Conservation (phyloP, 345 rosid genomes). For the Erysimum cheiranthoides region DNA sequence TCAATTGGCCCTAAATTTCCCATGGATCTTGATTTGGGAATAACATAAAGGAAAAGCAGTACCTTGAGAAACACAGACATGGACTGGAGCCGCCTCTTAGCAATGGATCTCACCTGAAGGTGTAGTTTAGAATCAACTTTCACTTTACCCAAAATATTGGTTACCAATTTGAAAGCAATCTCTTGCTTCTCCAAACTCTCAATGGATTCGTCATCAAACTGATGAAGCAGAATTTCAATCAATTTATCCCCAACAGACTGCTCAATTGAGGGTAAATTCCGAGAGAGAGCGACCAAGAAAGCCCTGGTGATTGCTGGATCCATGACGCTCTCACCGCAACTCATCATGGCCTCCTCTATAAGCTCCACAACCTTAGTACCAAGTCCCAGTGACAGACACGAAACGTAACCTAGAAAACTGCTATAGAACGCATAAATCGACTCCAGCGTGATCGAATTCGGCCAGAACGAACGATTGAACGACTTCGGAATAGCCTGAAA, state of each 20-base stretch:
- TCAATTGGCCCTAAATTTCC: no score
- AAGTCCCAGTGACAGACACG: slow-evolving; percentile 56
- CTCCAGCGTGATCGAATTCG: slow-evolving; percentile 59
- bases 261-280: slow-evolving; percentile 61
- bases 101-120: slow-evolving; percentile 64
- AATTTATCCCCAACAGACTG: slow-evolving; percentile 60
- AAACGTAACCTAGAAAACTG: slow-evolving; percentile 62
- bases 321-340: slow-evolving; percentile 30
- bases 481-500: slow-evolving; percentile 60
- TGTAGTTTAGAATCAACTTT: slow-evolving; percentile 60
- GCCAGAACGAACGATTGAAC: slow-evolving; percentile 71
- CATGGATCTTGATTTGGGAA: no score
- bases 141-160: slow-evolving; percentile 58
- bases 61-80: slow-evolving; percentile 82
- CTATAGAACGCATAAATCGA: slow-evolving; percentile 57
- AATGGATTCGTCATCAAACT: slow-evolving; percentile 74
- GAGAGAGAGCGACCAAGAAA: slow-evolving; percentile 65
- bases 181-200: slow-evolving; percentile 85
- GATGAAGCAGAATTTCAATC: slow-evolving; percentile 60
- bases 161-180: slow-evolving; percentile 65
- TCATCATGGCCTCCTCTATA: slow-evolving; percentile 23
- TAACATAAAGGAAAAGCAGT: no score
- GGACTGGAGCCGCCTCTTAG: slow-evolving; percentile 80
- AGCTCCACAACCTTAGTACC: slow-evolving; percentile 20
- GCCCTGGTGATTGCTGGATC: slow-evolving; percentile 55